These are phyloP conservation scores for Volvariella volvacea DNA, from an alignment of 1,284 basidiomycete species.

Conservation along the genomic window DNA sequence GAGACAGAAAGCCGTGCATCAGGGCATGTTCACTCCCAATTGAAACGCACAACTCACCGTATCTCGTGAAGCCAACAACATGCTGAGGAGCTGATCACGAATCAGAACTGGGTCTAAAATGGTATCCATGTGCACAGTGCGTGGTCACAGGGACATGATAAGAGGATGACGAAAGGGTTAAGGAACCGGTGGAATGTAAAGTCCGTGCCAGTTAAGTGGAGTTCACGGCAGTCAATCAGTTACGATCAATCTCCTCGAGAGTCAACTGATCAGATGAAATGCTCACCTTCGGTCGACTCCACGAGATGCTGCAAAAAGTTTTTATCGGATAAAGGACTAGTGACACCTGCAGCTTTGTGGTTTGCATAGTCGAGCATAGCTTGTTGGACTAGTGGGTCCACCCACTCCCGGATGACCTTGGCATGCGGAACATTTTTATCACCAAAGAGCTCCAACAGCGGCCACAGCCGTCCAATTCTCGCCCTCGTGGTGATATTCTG, in stretches of 20 bases:
- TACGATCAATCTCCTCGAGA: no score
- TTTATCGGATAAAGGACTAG: constrained; percentile 39
- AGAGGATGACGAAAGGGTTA: constrained; percentile 4
- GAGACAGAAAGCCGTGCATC: no score
- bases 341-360: constrained; percentile 30
- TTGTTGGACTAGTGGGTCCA: constrained; percentile 53
- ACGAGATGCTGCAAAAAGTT: constrained; percentile 64
- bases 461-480: constrained; percentile 59
- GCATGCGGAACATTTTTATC: constrained; percentile 50
- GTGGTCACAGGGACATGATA: constrained; percentile 1
- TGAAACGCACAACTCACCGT: constrained; percentile 39
- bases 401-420: constrained; percentile 47
- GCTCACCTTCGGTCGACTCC: constrained; percentile 53
- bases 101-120: constrained; percentile 48
- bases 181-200: no score
- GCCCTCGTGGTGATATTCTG: constrained; percentile 46
- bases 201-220: no score
- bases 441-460: constrained; percentile 53
- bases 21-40: constrained; percentile 3
- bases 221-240: no score
- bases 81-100: constrained; percentile 66
- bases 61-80: constrained; percentile 66
- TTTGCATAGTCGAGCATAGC: constrained; percentile 42
- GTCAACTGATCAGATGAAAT: not conserved
- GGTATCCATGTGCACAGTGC: constrained; percentile 6